Evolutionary conservation across 148 eudicot genomes (phyloP).

Genomic region (Polygonum maritimum): DNA sequence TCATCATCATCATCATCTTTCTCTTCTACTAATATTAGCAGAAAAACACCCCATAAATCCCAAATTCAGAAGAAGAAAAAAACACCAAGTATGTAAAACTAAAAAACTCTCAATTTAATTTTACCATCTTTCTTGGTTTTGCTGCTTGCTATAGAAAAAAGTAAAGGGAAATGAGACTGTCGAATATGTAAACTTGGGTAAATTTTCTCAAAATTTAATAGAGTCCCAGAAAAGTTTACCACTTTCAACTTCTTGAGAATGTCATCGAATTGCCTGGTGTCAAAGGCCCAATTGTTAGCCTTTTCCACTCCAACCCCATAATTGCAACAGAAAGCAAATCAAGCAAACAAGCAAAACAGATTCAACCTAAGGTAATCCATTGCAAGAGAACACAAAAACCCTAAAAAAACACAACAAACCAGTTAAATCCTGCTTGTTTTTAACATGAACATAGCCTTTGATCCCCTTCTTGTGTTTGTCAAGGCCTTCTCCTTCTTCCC

Average conservation of each 20-base stretch:
- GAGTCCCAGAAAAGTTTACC: constrained; percentile 25
- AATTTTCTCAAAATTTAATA: not conserved
- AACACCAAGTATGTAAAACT: not conserved
- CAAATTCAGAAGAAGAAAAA: not conserved
- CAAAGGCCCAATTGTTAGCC: constrained; percentile 85
- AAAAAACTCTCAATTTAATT: not conserved
- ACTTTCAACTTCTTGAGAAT: constrained; percentile 91
- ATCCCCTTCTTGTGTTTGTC: constrained; percentile 97
- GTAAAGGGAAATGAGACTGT: not conserved
- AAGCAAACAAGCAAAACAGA: not conserved
- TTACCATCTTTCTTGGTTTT: constrained; percentile 40
- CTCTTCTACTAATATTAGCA: constrained; percentile 15
- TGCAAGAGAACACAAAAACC: not conserved
- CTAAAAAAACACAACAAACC: constrained; percentile 18
- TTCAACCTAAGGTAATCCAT: not conserved
- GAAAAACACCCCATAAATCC: not conserved
- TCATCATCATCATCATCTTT: constrained; percentile 32
- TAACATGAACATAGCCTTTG: constrained; percentile 85
- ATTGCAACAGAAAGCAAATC: not conserved
- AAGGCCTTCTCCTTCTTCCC: constrained; percentile 99
- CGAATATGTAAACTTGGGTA: not conserved
- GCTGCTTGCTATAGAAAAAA: constrained; percentile 46
- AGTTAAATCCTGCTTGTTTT: constrained; percentile 77
- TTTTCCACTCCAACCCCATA: constrained; percentile 85
- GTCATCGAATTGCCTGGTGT: constrained; percentile 84